Evolutionary conservation across 768 basidiomycete genomes (phyloP).

Genomic region (Chiua virens): DNA sequence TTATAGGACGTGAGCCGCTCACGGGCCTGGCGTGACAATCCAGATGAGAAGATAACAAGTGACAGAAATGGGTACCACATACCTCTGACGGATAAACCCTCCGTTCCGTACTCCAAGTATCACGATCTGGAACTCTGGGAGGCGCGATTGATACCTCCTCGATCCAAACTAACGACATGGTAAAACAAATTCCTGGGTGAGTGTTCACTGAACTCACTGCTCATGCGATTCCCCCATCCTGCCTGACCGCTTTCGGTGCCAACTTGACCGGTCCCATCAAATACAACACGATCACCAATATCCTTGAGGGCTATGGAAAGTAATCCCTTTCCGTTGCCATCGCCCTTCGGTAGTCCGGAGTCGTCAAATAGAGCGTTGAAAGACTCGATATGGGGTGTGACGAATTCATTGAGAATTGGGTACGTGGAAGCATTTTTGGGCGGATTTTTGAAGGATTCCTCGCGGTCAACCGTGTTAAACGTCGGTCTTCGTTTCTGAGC

Average conservation of each 20-base stretch:
- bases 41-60: conserved; percentile 6
- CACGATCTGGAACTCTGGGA: conserved; percentile 87
- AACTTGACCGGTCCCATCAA: conserved; percentile 67
- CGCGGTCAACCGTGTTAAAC: conserved; percentile 81
- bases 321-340: conserved; percentile 78
- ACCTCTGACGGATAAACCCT: conserved; percentile 91
- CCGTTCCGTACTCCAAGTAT: conserved; percentile 69
- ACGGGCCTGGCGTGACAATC: conserved; percentile 59
- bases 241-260: conserved; percentile 51
- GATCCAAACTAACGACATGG: conserved; percentile 74
- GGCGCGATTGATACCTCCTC: conserved; percentile 79
- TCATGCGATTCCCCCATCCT: conserved; percentile 82
- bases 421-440: conserved; percentile 65
- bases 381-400: conserved; percentile 90
- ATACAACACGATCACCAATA: conserved; percentile 89
- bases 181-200: conserved; percentile 6
- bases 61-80: conserved; percentile 11
- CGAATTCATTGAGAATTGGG: conserved; percentile 87
- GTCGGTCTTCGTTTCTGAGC: conserved; percentile 46
- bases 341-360: conserved; percentile 71
- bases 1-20: conserved; percentile 92
- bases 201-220: conserved; percentile 60
- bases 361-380: conserved; percentile 98
- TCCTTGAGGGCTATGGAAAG: conserved; percentile 78
- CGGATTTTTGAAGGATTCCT: conserved; percentile 76